Conservation (phyloP, 2,329 filamentous ascomycete genomes). For the Aspergillus brunneoviolaceus region DNA sequence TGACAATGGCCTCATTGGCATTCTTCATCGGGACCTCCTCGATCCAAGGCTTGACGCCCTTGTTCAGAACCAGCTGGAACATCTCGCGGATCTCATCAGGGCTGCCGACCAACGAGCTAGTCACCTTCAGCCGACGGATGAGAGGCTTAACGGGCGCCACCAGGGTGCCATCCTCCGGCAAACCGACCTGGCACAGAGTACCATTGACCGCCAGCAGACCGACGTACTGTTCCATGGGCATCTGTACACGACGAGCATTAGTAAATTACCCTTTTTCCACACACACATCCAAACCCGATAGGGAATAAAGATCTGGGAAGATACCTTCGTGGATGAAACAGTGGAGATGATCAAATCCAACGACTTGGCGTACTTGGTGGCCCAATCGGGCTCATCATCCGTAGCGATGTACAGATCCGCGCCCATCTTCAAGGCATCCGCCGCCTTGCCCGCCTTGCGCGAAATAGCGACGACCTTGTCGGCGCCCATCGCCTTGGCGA, state of each 20-base stretch:
- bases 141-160: conserved; percentile 57
- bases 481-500: conserved; percentile 68
- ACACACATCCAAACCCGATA: neutral
- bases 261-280: neutral
- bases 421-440: conserved; percentile 56
- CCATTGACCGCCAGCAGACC: conserved; percentile 59
- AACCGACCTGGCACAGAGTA: conserved; percentile 64
- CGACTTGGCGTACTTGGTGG: conserved; percentile 46
- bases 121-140: conserved; percentile 55
- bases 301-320: neutral
- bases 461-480: conserved; percentile 62
- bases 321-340: conserved; percentile 53
- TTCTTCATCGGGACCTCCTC: conserved; percentile 45
- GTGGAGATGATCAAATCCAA: conserved; percentile 60
- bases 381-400: conserved; percentile 56
- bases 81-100: conserved; percentile 46
- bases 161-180: conserved; percentile 59
- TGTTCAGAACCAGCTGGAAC: conserved; percentile 44
- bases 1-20: conserved; percentile 45
- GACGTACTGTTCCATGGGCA: conserved; percentile 65
- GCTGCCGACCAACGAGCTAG: conserved; percentile 47
- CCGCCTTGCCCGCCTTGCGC: conserved; percentile 50
- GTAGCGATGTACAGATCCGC: conserved; percentile 58
- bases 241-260: conserved; percentile 30
- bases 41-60: conserved; percentile 44